Evolutionary conservation across 345 rosid genomes (phyloP).

Genomic region (Eucalyptus marginata): DNA sequence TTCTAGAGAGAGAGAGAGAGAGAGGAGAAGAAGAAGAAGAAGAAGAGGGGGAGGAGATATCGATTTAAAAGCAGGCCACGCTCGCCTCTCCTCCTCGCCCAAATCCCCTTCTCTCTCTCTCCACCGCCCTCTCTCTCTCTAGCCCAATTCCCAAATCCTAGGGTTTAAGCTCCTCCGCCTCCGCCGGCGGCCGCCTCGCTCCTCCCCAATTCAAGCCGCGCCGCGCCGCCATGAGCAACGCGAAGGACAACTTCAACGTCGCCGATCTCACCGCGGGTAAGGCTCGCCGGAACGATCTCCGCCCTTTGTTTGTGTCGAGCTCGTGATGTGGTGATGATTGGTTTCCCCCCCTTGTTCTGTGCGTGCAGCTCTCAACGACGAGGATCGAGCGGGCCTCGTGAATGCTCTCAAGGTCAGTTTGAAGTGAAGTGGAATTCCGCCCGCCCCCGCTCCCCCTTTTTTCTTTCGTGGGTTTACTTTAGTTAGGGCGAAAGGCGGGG

Average conservation of each 20-base stretch:
- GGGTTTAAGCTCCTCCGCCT: constrained; percentile 33
- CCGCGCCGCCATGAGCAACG: constrained; percentile 43
- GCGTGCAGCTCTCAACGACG: constrained; percentile 52
- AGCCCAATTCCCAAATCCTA: constrained; percentile 7
- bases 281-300: not conserved
- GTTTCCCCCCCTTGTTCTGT: not conserved
- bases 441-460: not conserved
- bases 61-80: not conserved
- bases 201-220: not conserved
- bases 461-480: not conserved
- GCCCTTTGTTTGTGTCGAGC: not conserved
- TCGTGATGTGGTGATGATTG: not conserved
- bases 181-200: not conserved
- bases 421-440: not conserved
- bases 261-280: constrained; percentile 69
- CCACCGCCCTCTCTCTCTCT: not conserved
- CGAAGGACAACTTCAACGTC: constrained; percentile 51
- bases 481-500: not conserved
- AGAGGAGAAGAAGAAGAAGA: not conserved
- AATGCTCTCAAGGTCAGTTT: constrained; percentile 63
- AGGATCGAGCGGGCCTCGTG: constrained; percentile 68
- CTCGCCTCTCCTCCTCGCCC: not conserved
- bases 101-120: not conserved
- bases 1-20: not conserved
- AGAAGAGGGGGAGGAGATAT: not conserved